These are phyloP conservation scores for Anisodus tanguticus DNA, from an alignment of 257 asterid species.

Conservation along the genomic window DNA sequence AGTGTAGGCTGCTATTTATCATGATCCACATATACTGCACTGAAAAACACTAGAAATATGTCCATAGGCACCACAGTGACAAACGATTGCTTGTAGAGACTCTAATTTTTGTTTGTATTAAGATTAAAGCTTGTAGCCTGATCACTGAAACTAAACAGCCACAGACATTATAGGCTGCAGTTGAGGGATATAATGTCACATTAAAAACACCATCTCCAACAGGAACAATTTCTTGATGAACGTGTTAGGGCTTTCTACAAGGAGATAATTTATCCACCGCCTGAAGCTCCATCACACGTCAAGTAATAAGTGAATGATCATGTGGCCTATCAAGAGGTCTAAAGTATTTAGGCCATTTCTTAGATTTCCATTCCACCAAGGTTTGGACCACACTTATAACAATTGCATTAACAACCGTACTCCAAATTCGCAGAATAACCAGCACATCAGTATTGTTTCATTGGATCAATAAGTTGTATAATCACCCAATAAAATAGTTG, in stretches of 20 bases:
- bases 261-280: not conserved
- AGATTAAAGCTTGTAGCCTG: not conserved
- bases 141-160: not conserved
- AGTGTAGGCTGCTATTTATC: too few relatives aligned
- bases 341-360: not conserved
- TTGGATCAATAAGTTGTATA: not conserved
- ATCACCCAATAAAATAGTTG: conserved; percentile 8
- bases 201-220: not conserved
- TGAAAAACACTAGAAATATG: not conserved
- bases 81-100: not conserved
- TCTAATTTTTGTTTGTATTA: not conserved
- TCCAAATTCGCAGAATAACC: not conserved
- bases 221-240: not conserved
- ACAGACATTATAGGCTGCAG: not conserved
- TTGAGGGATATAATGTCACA: not conserved
- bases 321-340: conserved; percentile 1
- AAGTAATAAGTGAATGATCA: conserved; percentile 12
- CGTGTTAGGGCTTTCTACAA: not conserved
- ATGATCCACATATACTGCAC: too few relatives aligned
- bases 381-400: not conserved
- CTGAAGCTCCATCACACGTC: not conserved
- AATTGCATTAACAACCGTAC: conserved; percentile 15
- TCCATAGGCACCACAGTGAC: not conserved
- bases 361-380: not conserved
- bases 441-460: not conserved